These are phyloP conservation scores for Lonicera japonica DNA, from an alignment of 129 eudicot genomes.

Conservation along the genomic window DNA sequence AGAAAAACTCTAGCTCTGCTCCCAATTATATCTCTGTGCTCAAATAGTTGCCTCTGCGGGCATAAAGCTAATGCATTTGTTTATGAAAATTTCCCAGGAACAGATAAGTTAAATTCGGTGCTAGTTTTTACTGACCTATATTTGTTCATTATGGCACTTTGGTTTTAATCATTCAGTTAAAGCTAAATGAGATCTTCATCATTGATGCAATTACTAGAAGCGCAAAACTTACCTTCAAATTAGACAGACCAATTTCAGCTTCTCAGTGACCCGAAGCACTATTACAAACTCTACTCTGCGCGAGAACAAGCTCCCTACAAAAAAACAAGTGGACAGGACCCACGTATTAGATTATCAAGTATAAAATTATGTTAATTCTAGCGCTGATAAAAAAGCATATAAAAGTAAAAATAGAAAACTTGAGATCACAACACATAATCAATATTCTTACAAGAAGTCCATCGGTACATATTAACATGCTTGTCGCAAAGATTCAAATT, in stretches of 20 bases:
- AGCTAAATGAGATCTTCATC: background rate
- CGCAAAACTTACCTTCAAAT: background rate
- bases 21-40: too few relatives aligned
- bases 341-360: background rate
- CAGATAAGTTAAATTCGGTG: background rate
- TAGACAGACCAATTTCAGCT: background rate
- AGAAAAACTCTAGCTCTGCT: too few relatives aligned
- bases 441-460: too few relatives aligned
- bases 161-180: background rate
- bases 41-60: background rate
- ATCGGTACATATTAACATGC: too few relatives aligned
- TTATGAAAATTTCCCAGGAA: background rate
- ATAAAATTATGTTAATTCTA: background rate
- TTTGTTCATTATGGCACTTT: too few relatives aligned
- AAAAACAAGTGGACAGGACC: background rate
- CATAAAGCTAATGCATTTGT: background rate
- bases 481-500: background rate
- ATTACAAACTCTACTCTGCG: background rate
- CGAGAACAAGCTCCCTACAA: background rate
- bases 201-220: background rate
- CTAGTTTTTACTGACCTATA: background rate
- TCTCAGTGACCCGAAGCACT: background rate
- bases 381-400: too few relatives aligned
- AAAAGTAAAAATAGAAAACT: too few relatives aligned
- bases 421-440: too few relatives aligned